Conservation (phyloP, 495 filamentous ascomycete species). For the Ramalina intermedia region DNA sequence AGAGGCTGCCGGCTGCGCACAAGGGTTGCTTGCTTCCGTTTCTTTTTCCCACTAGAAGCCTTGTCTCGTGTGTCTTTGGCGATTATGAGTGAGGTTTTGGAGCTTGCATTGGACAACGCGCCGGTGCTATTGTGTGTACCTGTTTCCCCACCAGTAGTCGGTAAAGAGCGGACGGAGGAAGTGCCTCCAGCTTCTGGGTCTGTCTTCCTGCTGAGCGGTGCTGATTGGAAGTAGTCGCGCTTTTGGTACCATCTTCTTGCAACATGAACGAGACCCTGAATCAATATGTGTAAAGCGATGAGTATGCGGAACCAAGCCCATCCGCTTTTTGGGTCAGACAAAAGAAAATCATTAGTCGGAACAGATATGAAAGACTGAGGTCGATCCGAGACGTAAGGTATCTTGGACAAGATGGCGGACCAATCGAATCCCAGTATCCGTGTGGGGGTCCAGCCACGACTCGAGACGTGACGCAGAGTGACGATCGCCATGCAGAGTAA, state of each 20-base stretch:
- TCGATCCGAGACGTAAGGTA: conserved; percentile 11
- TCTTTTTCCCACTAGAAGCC: conserved; percentile 56
- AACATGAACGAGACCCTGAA: conserved; percentile 52
- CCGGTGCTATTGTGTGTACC: conserved; percentile 31
- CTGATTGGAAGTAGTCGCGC: conserved; percentile 30
- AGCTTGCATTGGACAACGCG: conserved; percentile 31
- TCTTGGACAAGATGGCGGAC: conserved; percentile 13
- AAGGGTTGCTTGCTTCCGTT: conserved; percentile 74
- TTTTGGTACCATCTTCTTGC: conserved; percentile 37
- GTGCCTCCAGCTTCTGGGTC: conserved; percentile 44
- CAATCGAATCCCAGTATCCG: conserved; percentile 17
- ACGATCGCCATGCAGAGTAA: conserved; percentile 73
- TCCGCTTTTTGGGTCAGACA: conserved; percentile 8
- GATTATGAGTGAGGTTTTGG: conserved; percentile 37
- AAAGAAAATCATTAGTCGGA: conserved; percentile 5
- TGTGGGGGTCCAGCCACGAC: conserved; percentile 29
- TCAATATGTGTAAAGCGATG: conserved; percentile 78
- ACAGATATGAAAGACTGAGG: conserved; percentile 1
- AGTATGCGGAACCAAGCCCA: conserved; percentile 42
- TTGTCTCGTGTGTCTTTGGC: conserved; percentile 43
- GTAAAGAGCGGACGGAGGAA: conserved; percentile 19
- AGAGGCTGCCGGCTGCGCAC: conserved; percentile 82
- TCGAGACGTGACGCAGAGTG: conserved; percentile 46
- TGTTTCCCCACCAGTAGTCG: conserved; percentile 26
- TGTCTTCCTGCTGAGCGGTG: conserved; percentile 31